These are phyloP conservation scores for Kwoniella mangroviensis DNA, from an alignment of 768 basidiomycete genomes.

Conservation along the genomic window DNA sequence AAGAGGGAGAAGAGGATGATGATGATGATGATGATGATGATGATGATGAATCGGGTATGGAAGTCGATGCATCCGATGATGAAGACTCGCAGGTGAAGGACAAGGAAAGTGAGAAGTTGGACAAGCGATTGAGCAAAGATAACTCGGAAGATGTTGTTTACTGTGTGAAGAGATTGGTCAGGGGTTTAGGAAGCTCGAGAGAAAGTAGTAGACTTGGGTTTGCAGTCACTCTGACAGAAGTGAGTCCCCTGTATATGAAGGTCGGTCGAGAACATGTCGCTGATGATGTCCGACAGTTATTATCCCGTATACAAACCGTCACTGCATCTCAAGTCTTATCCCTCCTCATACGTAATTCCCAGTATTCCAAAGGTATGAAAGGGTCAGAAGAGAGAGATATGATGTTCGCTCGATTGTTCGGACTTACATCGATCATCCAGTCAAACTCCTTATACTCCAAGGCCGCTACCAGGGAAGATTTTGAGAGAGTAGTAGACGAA, in stretches of 20 bases:
- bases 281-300: slow-evolving; percentile 63
- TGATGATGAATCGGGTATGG: slow-evolving; percentile 47
- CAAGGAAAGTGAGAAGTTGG: slow-evolving; percentile 41
- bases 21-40: slow-evolving; percentile 49
- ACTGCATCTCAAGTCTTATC: slow-evolving; percentile 75
- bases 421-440: slow-evolving; percentile 79
- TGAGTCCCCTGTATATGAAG: slow-evolving; percentile 57
- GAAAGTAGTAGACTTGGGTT: slow-evolving; percentile 94
- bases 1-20: slow-evolving; percentile 58
- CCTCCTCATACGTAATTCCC: slow-evolving; percentile 74
- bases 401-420: slow-evolving; percentile 89
- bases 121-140: slow-evolving; percentile 61
- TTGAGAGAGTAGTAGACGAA: slow-evolving; percentile 65
- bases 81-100: slow-evolving; percentile 32
- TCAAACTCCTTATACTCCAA: slow-evolving; percentile 75
- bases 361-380: slow-evolving; percentile 74
- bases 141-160: slow-evolving; percentile 94
- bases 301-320: slow-evolving; percentile 76
- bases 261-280: not conserved
- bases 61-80: slow-evolving; percentile 51
- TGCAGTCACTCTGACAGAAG: slow-evolving; percentile 93
- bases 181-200: slow-evolving; percentile 86
- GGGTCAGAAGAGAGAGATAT: slow-evolving; percentile 92
- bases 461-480: slow-evolving; percentile 67
- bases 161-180: slow-evolving; percentile 80